phyloP scores from a whole-genome alignment of 2,329 filamentous ascomycete genomes.

The Emmonsiellopsis sp. region DNA sequence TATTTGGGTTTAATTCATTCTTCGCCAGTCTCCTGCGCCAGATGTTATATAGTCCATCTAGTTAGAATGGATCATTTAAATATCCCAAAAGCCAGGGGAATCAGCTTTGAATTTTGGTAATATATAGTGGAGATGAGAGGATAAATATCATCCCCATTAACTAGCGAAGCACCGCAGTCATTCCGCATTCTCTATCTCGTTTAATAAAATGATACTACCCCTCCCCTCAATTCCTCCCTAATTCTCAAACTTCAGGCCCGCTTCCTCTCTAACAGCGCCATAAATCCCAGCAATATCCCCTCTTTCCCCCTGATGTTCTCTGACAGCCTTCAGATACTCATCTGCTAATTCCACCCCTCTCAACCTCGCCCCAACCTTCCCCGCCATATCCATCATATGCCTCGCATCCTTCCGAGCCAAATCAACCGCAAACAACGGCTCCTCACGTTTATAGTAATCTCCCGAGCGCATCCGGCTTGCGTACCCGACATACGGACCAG shows the following conservation, averaged over 20 bases:
- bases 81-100: too few species aligned
- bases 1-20: too few species aligned
- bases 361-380: constrained; percentile 52
- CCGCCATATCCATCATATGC: constrained; percentile 62
- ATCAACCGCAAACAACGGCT: constrained; percentile 74
- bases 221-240: constrained; percentile 14
- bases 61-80: too few species aligned
- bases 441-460: constrained; percentile 65
- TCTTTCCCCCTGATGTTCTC: constrained; percentile 56
- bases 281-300: constrained; percentile 80
- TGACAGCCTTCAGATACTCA: constrained; percentile 58
- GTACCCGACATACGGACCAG: constrained; percentile 66
- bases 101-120: too few species aligned
- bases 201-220: too few species aligned
- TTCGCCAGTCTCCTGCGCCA: too few species aligned
- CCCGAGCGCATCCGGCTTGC: constrained; percentile 63
- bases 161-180: too few species aligned
- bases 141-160: too few species aligned
- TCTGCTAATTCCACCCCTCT: constrained; percentile 58
- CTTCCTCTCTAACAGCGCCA: constrained; percentile 65
- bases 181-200: too few species aligned
- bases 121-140: too few species aligned
- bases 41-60: too few species aligned
- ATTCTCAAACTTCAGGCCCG: constrained; percentile 66
- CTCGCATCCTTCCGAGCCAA: constrained; percentile 72